Evolutionary conservation across 805 yeast genomes (phyloP), one percentile per base, ranked within the genome.

Genomic region (Kregervanrija pseudodelftensis): DNA sequence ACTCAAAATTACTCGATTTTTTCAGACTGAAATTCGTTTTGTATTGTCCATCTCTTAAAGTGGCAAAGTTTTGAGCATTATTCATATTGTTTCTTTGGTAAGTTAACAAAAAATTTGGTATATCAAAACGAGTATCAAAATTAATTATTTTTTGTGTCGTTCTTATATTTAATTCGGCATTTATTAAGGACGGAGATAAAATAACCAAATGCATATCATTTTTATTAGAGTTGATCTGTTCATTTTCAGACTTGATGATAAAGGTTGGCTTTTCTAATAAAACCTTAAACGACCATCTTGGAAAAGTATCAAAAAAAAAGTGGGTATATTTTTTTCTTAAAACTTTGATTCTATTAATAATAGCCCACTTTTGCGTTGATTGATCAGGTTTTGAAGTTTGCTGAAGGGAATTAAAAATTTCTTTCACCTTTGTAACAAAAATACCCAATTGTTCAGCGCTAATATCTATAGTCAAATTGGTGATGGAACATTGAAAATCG

Each of bases 391-490:
- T 45, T 33, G 11, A 38, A 11, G 40, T 22, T 14, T 33, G 43
- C 13, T 22, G 7, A 22, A 30, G 33, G 8, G 40, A 36, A 4
- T 47, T 37, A 4, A 35, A 15, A 31, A 41, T 36, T 16, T 40
- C 39, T 7, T 30, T 13, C 17, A 43, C 41, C 30, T 33, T 36
- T 3, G 44, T 30, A 1, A 66, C 56, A 32, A 67, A 55, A 14
- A 67, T 56, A 1, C 71, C 64, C 2, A 70, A 50, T 40, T 72
- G 68, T 11, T 60, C 61, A 4, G 70, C 60, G 30, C 72, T 67
- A 17, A 72, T 52, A 49, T 74, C 79, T n/a, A 72, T 35, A 1
- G 68, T 63, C 14, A 76, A 67, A 1, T 73, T 72, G 2, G 76
- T 63, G 2, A 72, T 38, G 41, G 69, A 72, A 16, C 69, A 67